Evolutionary conservation across 192 early-diverging fungal genomes (phyloP).

Genomic region (Allomyces arbusculus): DNA sequence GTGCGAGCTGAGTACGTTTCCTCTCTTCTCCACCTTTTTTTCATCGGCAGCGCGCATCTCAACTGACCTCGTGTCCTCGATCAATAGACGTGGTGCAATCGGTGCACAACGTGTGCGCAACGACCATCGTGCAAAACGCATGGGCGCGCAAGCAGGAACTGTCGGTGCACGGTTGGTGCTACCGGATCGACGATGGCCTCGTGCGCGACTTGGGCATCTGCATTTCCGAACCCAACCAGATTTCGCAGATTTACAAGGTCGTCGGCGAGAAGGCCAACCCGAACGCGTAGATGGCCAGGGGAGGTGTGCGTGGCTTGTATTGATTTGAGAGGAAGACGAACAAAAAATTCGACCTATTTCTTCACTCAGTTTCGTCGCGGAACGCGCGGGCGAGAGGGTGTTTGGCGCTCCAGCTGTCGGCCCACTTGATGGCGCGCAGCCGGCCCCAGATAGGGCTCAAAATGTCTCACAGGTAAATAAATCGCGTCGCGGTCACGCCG

Average conservation of each 20-base stretch:
- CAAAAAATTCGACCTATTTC: no score
- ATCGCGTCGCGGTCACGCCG: no score
- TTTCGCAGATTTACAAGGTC: background rate
- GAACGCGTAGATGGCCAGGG: no score
- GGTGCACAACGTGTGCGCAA: constrained; percentile 46
- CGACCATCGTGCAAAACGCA: constrained; percentile 61
- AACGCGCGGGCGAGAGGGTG: no score
- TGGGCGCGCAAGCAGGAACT: constrained; percentile 53
- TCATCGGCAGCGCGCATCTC: background rate
- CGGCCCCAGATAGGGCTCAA: no score
- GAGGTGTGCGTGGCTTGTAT: no score
- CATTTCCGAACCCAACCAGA: background rate
- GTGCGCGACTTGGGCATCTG: background rate
- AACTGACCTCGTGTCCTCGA: constrained; percentile 16
- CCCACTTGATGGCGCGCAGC: no score
- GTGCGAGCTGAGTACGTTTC: constrained; percentile 12
- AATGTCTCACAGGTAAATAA: no score
- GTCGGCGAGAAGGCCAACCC: background rate
- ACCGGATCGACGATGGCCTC: constrained; percentile 24
- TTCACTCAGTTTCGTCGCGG: no score
- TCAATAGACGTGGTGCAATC: constrained; percentile 45
- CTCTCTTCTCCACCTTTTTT: constrained; percentile 4
- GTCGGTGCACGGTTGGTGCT: constrained; percentile 51
- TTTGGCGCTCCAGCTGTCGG: no score
- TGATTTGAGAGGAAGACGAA: no score